Conservation (phyloP, 345 rosid species). For the Citrus sp. region DNA sequence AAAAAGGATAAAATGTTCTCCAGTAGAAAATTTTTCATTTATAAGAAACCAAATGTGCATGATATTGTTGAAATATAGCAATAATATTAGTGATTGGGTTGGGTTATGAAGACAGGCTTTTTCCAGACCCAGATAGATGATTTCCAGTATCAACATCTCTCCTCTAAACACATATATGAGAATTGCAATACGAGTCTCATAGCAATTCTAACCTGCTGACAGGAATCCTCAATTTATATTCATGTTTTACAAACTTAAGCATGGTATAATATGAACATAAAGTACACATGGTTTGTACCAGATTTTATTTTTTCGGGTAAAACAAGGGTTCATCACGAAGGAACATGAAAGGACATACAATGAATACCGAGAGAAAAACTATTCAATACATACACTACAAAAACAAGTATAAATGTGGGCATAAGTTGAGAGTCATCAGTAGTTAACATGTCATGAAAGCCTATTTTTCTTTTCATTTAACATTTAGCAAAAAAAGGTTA, state of each 20-base stretch:
- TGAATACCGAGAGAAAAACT: not conserved
- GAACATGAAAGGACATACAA: not conserved
- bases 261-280: not conserved
- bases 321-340: not conserved
- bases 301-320: not conserved
- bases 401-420: not conserved
- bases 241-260: not conserved
- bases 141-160: slow-evolving; percentile 31
- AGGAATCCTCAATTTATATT: slow-evolving; percentile 24
- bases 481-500: not conserved
- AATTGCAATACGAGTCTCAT: slow-evolving; percentile 18
- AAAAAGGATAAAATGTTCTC: not conserved
- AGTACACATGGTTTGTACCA: too few relatives aligned
- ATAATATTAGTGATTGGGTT: not conserved
- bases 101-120: not conserved
- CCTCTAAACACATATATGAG: slow-evolving; percentile 31
- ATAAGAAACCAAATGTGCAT: slow-evolving; percentile 4
- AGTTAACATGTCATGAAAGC: not conserved
- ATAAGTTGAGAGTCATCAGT: not conserved
- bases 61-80: slow-evolving; percentile 4
- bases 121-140: slow-evolving; percentile 8
- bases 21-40: not conserved
- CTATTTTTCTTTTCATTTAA: not conserved
- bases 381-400: not conserved
- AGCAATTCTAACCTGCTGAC: slow-evolving; percentile 35